phyloP scores from a whole-genome alignment of 768 basidiomycete genomes.

The Pleurotus sapidus region DNA sequence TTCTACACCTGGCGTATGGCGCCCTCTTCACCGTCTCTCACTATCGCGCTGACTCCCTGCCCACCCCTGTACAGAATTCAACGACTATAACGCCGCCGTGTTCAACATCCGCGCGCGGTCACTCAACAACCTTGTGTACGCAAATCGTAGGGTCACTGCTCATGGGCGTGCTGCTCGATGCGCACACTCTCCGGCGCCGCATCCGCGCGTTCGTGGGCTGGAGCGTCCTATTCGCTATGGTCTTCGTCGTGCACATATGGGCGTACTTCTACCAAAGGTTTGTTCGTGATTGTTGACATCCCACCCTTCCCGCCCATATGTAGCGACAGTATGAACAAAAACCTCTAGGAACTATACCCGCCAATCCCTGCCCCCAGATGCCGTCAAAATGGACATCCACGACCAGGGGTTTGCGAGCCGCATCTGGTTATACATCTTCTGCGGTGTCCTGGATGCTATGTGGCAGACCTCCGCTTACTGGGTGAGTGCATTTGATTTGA shows the following conservation, averaged over 20 bases:
- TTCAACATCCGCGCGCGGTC: slow-evolving; percentile 78
- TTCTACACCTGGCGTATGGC: slow-evolving; percentile 83
- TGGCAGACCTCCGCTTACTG: slow-evolving; percentile 84
- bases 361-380: slow-evolving; percentile 32
- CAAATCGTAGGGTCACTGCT: slow-evolving; percentile 73
- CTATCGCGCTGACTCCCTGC: not conserved
- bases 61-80: slow-evolving; percentile 51
- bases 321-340: not conserved
- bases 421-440: slow-evolving; percentile 65
- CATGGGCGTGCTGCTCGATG: slow-evolving; percentile 69
- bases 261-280: slow-evolving; percentile 73
- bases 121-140: slow-evolving; percentile 77
- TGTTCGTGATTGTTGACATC: slow-evolving; percentile 13
- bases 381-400: slow-evolving; percentile 55
- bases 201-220: slow-evolving; percentile 70
- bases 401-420: slow-evolving; percentile 51
- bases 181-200: slow-evolving; percentile 50
- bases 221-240: slow-evolving; percentile 55
- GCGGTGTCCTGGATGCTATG: slow-evolving; percentile 75
- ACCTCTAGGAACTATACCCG: slow-evolving; percentile 55
- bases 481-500: not conserved
- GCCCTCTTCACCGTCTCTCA: not conserved
- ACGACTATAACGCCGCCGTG: slow-evolving; percentile 70
- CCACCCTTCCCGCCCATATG: not conserved
- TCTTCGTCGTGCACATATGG: slow-evolving; percentile 74